Conservation (phyloP, 129 eudicot genomes). For the Kitagawia praeruptora region DNA sequence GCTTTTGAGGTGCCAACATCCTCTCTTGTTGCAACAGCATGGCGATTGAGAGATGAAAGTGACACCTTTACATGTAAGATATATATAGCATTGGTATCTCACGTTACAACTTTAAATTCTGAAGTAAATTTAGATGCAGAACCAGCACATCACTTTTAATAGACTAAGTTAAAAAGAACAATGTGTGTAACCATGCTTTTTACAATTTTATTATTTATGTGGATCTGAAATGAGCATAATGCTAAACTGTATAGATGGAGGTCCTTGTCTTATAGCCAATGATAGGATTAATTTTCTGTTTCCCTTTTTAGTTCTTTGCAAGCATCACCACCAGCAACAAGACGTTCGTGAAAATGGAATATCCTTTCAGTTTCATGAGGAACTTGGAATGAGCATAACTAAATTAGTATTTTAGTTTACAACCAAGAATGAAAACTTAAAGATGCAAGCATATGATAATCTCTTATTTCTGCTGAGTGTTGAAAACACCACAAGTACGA, state of each 20-base stretch:
- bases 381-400: neutral
- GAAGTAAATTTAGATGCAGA: neutral
- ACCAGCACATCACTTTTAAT: neutral
- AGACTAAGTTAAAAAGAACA: neutral
- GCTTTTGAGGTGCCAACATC: conserved; percentile 99
- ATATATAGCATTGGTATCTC: conserved; percentile 1
- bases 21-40: conserved; percentile 95
- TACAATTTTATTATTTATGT: neutral
- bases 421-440: neutral
- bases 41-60: conserved; percentile 93
- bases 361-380: neutral
- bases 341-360: neutral
- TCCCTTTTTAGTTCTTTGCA: neutral
- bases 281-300: neutral
- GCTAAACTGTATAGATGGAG: neutral
- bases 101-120: neutral
- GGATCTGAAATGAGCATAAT: neutral
- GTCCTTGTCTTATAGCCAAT: neutral
- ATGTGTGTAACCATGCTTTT: neutral
- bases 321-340: neutral
- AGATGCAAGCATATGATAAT: neutral
- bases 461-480: neutral
- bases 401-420: neutral
- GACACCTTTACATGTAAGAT: conserved; percentile 54
- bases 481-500: neutral